Conservation (phyloP, 306 rosid species). For the Quercus rubra region DNA sequence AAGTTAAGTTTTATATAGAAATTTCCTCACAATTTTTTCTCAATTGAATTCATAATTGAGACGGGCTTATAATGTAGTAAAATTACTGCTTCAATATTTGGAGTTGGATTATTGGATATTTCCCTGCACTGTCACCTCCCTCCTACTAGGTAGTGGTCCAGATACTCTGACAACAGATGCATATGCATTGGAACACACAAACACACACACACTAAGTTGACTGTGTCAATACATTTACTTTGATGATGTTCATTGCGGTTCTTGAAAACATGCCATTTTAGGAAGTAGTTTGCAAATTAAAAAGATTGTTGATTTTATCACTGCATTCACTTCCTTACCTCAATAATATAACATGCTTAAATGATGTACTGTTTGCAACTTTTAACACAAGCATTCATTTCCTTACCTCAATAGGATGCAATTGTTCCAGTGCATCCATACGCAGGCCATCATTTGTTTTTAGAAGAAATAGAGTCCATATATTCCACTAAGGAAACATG, state of each 20-base stretch:
- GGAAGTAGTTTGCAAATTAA: not conserved
- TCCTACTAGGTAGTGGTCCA: not conserved
- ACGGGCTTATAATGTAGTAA: not conserved
- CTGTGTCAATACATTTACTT: not conserved
- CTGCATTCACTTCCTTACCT: not conserved
- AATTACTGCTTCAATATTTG: not conserved
- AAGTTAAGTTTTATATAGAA: not conserved
- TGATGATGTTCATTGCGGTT: not conserved
- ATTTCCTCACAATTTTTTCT: not conserved
- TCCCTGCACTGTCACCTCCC: not conserved
- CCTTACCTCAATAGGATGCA: slow-evolving; percentile 60
- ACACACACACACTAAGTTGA: not conserved
- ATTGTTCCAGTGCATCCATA: slow-evolving; percentile 52
- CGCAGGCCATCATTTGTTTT: slow-evolving; percentile 33
- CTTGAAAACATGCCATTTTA: not conserved
- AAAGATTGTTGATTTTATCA: slow-evolving; percentile 2
- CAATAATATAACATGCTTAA: not conserved
- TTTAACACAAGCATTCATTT: not conserved
- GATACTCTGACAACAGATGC: not conserved
- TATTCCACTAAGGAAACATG: slow-evolving; percentile 35
- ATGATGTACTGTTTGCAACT: not conserved
- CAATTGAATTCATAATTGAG: not conserved
- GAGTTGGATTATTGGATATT: not conserved
- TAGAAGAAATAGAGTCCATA: slow-evolving; percentile 28
- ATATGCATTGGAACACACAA: not conserved